phyloP scores from a whole-genome alignment of 1,284 basidiomycete genomes.

The Cutaneotrichosporon spelunceum region DNA sequence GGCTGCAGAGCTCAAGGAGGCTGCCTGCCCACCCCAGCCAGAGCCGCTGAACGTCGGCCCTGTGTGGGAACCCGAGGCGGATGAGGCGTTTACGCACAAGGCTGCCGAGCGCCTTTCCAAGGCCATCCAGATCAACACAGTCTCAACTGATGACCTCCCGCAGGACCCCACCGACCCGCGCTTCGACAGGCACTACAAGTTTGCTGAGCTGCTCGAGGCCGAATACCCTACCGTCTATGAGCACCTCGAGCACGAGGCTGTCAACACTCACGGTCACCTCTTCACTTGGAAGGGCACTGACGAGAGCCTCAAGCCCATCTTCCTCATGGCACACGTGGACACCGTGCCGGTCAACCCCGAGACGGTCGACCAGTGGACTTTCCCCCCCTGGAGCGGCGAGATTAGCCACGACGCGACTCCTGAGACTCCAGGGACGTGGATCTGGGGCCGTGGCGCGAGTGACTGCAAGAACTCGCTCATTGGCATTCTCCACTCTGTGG shows the following conservation, averaged over 20 bases:
- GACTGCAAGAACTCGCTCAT: constrained; percentile 55
- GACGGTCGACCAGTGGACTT: constrained; percentile 55
- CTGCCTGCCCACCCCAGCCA: constrained; percentile 41
- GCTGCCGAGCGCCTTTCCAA: constrained; percentile 43
- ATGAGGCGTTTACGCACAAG: constrained; percentile 36
- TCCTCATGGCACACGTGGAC: constrained; percentile 55
- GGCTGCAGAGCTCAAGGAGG: constrained; percentile 8
- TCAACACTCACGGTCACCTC: constrained; percentile 53
- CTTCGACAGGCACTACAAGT: constrained; percentile 47
- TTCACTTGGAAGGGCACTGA: constrained; percentile 54
- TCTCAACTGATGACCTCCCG: constrained; percentile 51
- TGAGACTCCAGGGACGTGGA: constrained; percentile 46
- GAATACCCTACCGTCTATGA: constrained; percentile 49
- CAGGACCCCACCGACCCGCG: constrained; percentile 41
- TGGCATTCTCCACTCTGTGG: constrained; percentile 54
- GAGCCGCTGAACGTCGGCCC: constrained; percentile 32
- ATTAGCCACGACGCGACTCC: constrained; percentile 46
- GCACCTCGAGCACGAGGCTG: constrained; percentile 46
- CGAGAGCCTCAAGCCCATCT: constrained; percentile 49
- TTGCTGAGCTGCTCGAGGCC: constrained; percentile 48
- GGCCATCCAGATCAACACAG: constrained; percentile 50
- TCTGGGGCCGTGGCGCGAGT: constrained; percentile 56
- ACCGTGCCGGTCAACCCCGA: constrained; percentile 56
- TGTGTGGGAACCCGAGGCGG: constrained; percentile 40
- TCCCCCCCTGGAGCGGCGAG: constrained; percentile 55